Evolutionary conservation across 2,329 filamentous ascomycete genomes (phyloP).

Genomic region (Thielaviopsis euricoi): DNA sequence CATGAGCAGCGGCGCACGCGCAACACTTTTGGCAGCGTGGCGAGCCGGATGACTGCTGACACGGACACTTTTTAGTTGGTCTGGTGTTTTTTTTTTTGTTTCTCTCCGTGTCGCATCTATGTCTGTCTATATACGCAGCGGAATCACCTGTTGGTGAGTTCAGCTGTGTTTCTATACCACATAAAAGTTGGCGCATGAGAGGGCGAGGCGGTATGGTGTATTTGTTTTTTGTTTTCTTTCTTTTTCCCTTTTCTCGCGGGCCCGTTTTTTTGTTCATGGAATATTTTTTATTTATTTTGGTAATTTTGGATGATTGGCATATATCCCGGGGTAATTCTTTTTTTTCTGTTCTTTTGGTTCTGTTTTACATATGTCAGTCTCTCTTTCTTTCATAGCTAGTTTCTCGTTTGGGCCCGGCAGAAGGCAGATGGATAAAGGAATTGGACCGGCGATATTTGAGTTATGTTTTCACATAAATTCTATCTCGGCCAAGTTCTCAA

Average conservation of each 20-base stretch:
- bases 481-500: too few species aligned
- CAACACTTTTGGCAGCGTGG: slow-evolving; percentile 37
- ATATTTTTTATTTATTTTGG: not conserved
- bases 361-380: not conserved
- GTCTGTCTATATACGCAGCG: not conserved
- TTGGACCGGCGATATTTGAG: too few species aligned
- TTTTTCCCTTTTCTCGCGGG: not conserved
- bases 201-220: too few species aligned
- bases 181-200: too few species aligned
- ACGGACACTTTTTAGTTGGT: slow-evolving; percentile 34
- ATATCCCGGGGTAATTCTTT: not conserved
- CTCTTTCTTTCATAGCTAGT: not conserved
- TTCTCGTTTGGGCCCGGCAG: too few species aligned
- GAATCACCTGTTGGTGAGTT: slow-evolving; percentile 2
- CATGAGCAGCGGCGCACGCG: slow-evolving; percentile 30
- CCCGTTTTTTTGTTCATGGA: not conserved
- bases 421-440: too few species aligned
- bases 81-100: slow-evolving; percentile 1
- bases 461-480: too few species aligned
- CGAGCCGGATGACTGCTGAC: slow-evolving; percentile 26
- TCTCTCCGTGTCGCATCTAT: not conserved
- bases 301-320: not conserved
- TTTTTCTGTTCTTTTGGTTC: not conserved
- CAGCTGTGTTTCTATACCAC: not conserved
- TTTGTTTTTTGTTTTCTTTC: not conserved